These are phyloP conservation scores for Dactylis glomerata DNA, from an alignment of 176 grass and related monocot genomes.

Conservation along the genomic window DNA sequence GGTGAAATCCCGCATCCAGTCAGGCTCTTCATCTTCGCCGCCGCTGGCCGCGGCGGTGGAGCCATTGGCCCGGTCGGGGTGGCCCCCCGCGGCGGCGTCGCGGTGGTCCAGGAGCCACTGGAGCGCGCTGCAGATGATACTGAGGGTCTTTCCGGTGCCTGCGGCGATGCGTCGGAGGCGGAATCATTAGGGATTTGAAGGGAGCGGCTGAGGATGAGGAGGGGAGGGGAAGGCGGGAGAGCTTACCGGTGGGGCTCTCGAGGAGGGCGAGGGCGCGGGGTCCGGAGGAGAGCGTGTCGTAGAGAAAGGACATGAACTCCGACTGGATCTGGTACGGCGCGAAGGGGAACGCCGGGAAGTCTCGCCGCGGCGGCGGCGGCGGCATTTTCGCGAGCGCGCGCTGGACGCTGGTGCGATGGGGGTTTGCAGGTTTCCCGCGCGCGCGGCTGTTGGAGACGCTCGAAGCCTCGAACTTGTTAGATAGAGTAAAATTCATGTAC, in stretches of 20 bases:
- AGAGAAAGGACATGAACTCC: slow-evolving; percentile 91
- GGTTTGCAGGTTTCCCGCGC: slow-evolving; percentile 24
- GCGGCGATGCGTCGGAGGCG: neutral
- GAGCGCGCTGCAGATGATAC: slow-evolving; percentile 86
- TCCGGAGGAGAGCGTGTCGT: slow-evolving; percentile 61
- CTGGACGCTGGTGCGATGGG: too few relatives aligned
- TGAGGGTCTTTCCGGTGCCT: slow-evolving; percentile 97
- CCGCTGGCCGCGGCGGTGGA: neutral
- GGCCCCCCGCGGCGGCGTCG: neutral
- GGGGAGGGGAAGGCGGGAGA: neutral
- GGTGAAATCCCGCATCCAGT: slow-evolving; percentile 87
- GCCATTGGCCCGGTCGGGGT: neutral
- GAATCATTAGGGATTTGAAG: neutral
- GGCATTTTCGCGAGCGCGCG: slow-evolving; percentile 26
- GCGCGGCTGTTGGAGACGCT: neutral
- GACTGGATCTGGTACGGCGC: slow-evolving; percentile 75
- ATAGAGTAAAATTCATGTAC: too few relatives aligned
- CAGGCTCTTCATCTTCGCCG: slow-evolving; percentile 56
- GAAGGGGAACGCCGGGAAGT: slow-evolving; percentile 91
- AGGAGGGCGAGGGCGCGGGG: slow-evolving; percentile 68
- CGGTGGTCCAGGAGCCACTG: slow-evolving; percentile 81
- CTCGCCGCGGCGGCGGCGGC: slow-evolving; percentile 22
- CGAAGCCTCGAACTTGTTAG: too few relatives aligned
- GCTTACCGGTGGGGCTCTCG: slow-evolving; percentile 88
- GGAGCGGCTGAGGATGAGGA: neutral